A percentile compares a stretch with the other conserved stretches of the same genome.
Evolutionary conservation across 306 rosid genomes (phyloP).

Genomic region (Lablab purpureus): DNA sequence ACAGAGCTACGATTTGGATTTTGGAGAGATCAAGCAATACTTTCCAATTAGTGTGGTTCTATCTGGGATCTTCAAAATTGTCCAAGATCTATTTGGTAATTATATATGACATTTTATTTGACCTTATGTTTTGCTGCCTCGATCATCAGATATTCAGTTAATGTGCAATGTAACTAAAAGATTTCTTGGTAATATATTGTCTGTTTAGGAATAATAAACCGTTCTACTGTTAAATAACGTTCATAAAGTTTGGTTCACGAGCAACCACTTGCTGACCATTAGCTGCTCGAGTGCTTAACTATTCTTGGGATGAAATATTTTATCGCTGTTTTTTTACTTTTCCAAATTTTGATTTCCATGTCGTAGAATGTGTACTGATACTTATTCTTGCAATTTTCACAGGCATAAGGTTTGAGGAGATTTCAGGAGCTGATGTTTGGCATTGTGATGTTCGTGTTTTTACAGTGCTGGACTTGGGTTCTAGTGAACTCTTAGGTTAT

Average conservation of each 20-base stretch:
- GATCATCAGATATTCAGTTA: slow-evolving; percentile 13
- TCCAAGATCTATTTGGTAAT: slow-evolving; percentile 92
- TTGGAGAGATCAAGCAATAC: slow-evolving; percentile 86
- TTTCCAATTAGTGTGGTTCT: slow-evolving; percentile 87
- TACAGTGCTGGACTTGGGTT: slow-evolving; percentile 77
- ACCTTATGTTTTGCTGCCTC: slow-evolving; percentile 31
- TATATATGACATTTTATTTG: slow-evolving; percentile 42
- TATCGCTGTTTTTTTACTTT: slow-evolving; percentile 14
- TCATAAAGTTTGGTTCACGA: slow-evolving; percentile 11
- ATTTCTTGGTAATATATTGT: slow-evolving; percentile 4
- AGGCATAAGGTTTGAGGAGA: slow-evolving; percentile 92
- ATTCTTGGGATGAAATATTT: slow-evolving; percentile 5
- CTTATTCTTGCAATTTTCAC: slow-evolving; percentile 38
- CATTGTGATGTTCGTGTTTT: slow-evolving; percentile 78
- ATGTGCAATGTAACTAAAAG: slow-evolving; percentile 16
- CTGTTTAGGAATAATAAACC: slow-evolving; percentile 28
- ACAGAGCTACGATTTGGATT: slow-evolving; percentile 73
- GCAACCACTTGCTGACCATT: background rate
- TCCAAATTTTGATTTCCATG: slow-evolving; percentile 15
- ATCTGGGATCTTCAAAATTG: slow-evolving; percentile 89
- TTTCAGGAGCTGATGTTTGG: slow-evolving; percentile 86
- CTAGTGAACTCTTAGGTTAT: slow-evolving; percentile 87
- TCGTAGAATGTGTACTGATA: slow-evolving; percentile 20
- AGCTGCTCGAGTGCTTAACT: slow-evolving; percentile 18
- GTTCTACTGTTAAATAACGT: background rate